A percentile compares a stretch with the other conserved stretches of the same genome.
These are phyloP conservation scores for Drosera spatulata DNA, from an alignment of 179 eudicot species.

Conservation along the genomic window DNA sequence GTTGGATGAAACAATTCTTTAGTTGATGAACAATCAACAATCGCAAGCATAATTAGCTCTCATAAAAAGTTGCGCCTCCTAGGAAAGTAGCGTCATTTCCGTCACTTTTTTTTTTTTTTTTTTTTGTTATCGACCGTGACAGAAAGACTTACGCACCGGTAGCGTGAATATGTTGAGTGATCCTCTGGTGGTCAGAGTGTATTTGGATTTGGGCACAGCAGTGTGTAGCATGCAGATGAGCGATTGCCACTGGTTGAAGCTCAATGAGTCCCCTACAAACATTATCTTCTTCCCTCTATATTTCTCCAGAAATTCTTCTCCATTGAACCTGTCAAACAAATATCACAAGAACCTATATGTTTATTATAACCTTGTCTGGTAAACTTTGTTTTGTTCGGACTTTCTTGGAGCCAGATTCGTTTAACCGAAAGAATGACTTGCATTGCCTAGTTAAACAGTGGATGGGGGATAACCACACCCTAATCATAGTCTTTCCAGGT, in stretches of 20 bases:
- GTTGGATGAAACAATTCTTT: neutral
- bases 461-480: too few relatives aligned
- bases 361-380: too few relatives aligned
- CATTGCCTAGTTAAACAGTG: too few relatives aligned
- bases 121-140: neutral
- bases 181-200: slow-evolving; percentile 6
- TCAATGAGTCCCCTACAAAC: slow-evolving; percentile 23
- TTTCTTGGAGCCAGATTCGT: too few relatives aligned
- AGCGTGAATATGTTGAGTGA: slow-evolving; percentile 10
- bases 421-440: too few relatives aligned
- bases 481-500: too few relatives aligned
- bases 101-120: too few relatives aligned
- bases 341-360: neutral
- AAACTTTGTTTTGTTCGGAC: too few relatives aligned
- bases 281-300: slow-evolving; percentile 21
- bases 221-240: slow-evolving; percentile 16
- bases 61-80: neutral
- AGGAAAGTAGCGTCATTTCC: too few relatives aligned
- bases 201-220: slow-evolving; percentile 8
- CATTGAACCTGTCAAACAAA: slow-evolving; percentile 7
- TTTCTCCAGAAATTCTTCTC: slow-evolving; percentile 12
- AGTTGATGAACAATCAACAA: neutral
- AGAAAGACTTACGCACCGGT: slow-evolving; percentile 1
- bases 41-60: neutral
- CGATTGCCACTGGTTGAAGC: slow-evolving; percentile 19